Evolutionary conservation across 1,284 basidiomycete species (phyloP).

Genomic region (Pseudozyma sp.): DNA sequence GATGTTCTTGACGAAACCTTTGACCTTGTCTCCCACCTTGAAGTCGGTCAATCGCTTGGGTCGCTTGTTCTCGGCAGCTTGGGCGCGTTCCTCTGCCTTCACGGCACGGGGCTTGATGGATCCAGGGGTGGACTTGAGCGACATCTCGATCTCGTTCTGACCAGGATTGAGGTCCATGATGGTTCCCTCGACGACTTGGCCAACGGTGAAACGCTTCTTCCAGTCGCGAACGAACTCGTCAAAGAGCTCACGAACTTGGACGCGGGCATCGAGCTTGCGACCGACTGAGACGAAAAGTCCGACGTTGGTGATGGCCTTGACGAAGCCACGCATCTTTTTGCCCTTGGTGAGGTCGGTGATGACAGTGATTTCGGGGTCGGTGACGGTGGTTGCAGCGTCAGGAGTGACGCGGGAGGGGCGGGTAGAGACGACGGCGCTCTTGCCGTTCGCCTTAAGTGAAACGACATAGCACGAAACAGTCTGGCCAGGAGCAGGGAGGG

Average conservation of each 20-base stretch:
- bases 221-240: slow-evolving; percentile 90
- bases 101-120: slow-evolving; percentile 71
- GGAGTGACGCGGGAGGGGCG: slow-evolving; percentile 36
- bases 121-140: slow-evolving; percentile 74
- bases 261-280: slow-evolving; percentile 83
- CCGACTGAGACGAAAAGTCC: slow-evolving; percentile 93
- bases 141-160: slow-evolving; percentile 85
- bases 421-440: slow-evolving; percentile 34
- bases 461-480: slow-evolving; percentile 80
- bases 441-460: slow-evolving; percentile 73
- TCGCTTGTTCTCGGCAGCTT: slow-evolving; percentile 22
- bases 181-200: slow-evolving; percentile 87
- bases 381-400: slow-evolving; percentile 14
- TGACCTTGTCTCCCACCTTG: slow-evolving; percentile 68
- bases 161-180: slow-evolving; percentile 78
- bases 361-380: slow-evolving; percentile 71
- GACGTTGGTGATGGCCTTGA: slow-evolving; percentile 82
- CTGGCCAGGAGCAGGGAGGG: slow-evolving; percentile 77
- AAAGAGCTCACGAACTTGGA: slow-evolving; percentile 88
- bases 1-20: slow-evolving; percentile 71
- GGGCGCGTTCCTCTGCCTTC: slow-evolving; percentile 20
- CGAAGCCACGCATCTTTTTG: slow-evolving; percentile 80
- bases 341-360: slow-evolving; percentile 76
- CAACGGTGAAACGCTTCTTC: slow-evolving; percentile 82
- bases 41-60: slow-evolving; percentile 54